Percentiles rank a stretch among this genome's conserved stretches.
Evolutionary conservation across 2,329 filamentous ascomycete species (phyloP).

Genomic region (Hymenoscyphus occultus): DNA sequence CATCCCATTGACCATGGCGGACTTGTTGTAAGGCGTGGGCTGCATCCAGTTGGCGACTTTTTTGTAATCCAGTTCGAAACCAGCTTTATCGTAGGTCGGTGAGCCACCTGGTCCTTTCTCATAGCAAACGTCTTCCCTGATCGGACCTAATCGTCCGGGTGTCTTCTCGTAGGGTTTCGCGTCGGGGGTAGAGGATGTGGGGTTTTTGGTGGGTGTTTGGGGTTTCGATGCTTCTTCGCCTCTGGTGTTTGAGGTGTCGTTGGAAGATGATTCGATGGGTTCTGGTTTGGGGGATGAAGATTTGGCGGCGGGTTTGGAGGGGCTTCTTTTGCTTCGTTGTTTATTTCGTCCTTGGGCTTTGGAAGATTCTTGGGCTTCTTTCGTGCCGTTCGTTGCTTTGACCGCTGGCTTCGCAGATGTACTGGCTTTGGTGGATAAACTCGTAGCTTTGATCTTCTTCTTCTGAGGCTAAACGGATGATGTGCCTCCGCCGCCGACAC

Average conservation of each 20-base stretch:
- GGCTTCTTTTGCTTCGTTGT: neutral
- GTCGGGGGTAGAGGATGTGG: neutral
- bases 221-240: neutral
- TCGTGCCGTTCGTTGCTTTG: neutral
- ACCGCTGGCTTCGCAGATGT: neutral
- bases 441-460: neutral
- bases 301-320: neutral
- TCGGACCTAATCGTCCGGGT: conserved; percentile 5
- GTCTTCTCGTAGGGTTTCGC: conserved; percentile 5
- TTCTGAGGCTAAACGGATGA: neutral
- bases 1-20: conserved; percentile 16
- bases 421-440: neutral
- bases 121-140: conserved; percentile 34
- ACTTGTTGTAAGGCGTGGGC: conserved; percentile 18
- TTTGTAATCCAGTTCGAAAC: conserved; percentile 40
- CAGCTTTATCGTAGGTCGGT: conserved; percentile 37
- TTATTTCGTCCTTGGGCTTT: neutral
- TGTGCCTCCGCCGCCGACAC: neutral
- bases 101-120: conserved; percentile 43
- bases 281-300: neutral
- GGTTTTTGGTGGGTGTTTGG: neutral
- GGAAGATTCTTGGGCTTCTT: neutral
- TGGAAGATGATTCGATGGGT: neutral
- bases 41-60: conserved; percentile 27
- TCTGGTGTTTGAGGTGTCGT: neutral